Percentiles rank a stretch among this genome's conserved stretches.
These are phyloP conservation scores for Colletotrichum sp. DNA, from an alignment of 2,329 filamentous ascomycete genomes.

Conservation along the genomic window DNA sequence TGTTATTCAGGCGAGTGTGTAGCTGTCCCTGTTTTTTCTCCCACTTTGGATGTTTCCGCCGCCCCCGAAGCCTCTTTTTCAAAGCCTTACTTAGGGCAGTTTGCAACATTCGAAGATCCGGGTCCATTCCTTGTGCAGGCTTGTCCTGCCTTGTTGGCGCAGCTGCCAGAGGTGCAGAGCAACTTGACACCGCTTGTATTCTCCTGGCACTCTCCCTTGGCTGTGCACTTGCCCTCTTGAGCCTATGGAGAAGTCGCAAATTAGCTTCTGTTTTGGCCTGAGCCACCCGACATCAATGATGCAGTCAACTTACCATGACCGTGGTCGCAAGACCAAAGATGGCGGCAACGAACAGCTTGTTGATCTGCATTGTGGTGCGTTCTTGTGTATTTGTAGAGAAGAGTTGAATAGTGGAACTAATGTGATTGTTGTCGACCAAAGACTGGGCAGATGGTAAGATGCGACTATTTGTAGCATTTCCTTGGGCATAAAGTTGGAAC, in stretches of 20 bases:
- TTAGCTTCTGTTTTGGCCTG: neutral
- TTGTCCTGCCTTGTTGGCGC: neutral
- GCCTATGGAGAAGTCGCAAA: neutral
- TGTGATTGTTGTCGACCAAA: neutral
- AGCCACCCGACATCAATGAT: neutral
- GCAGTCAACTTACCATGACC: neutral
- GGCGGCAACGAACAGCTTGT: neutral
- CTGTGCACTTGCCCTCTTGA: constrained; percentile 1
- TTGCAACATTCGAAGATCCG: neutral
- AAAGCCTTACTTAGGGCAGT: neutral
- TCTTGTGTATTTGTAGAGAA: neutral
- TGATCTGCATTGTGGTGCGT: neutral
- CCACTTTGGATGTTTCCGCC: neutral
- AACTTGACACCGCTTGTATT: neutral
- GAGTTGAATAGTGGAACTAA: neutral
- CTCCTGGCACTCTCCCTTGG: neutral
- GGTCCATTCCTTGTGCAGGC: neutral
- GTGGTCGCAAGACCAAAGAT: neutral
- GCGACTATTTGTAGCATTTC: neutral
- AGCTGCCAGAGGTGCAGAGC: neutral
- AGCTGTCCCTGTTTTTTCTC: neutral
- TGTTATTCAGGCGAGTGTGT: neutral
- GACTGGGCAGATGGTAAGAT: neutral
- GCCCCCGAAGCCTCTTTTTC: neutral
- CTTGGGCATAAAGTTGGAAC: neutral